Base-by-base conservation (phyloP, 352 stramenopile genomes). In the Phytophthora vignae region DNA sequence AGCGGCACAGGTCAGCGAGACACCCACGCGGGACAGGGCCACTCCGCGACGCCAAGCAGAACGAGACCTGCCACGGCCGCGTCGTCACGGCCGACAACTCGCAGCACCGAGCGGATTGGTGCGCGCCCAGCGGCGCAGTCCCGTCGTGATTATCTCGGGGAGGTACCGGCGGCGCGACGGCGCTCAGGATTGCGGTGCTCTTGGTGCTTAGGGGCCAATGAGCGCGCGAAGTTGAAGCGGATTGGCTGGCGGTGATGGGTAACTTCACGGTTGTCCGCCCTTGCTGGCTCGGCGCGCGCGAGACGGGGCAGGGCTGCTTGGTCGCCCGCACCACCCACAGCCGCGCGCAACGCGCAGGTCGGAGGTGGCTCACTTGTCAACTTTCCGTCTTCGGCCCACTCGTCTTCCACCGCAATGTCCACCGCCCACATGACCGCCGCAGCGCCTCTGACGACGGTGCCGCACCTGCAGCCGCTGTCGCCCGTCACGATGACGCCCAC, bases 401-500 rank as follows among this genome's bases (percentile, higher is more conserved):
- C 27, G 21, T 21, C 40, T 12, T 19, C 14, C 52, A 40, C 25
- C 5, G 25, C 52, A 33, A 57, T 57, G 52, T 57, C 52, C 25
- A 21, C 52, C 27, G 52, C 52, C 52, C 40, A 60, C 33, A 74
- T 76, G 67, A 61, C 60, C 19, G 53, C 49, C 46, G 22, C 22
- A 25, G 55, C 53, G 53, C 64, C 63, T 50, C 49, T 71, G 22
- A 25, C 22, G 44, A 69, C 67, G 58, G 62, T 72, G 33, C 63
- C 69, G 27, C 64, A 66, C 59, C 50, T 74, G 31, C 67, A 74
- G 29, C 53, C 62, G 4, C 53, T 83, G 29, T 68, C 64, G 25
- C 73, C 76, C 6, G 67, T 72, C 19, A 62, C 69, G 15, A 44
- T 83, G 19, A 64, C 49, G 7, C 76, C 76, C 48, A 78, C 64